These are phyloP conservation scores for Aschersonia sp. DNA, from an alignment of 2,329 filamentous ascomycete genomes.

Conservation along the genomic window DNA sequence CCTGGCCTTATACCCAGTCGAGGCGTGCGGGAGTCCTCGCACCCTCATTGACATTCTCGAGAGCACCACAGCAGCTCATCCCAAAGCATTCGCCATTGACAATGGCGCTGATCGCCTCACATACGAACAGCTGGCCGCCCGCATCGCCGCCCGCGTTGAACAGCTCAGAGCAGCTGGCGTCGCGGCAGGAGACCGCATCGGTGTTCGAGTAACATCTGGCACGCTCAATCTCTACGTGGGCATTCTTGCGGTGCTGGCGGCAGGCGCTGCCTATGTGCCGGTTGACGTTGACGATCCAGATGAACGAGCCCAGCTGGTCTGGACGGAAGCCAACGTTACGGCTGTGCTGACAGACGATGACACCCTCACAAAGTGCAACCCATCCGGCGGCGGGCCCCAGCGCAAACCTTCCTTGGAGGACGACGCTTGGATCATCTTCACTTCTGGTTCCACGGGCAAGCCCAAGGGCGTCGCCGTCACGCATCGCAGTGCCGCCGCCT, in stretches of 20 bases:
- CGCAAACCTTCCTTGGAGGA: slow-evolving; percentile 5
- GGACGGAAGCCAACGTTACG: slow-evolving; percentile 6
- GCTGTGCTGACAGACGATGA: slow-evolving; percentile 7
- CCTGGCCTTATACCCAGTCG: slow-evolving; percentile 5
- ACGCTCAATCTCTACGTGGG: slow-evolving; percentile 7
- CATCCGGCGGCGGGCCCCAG: neutral
- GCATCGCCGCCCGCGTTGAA: slow-evolving; percentile 1
- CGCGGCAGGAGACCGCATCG: slow-evolving; percentile 7
- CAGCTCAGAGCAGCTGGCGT: slow-evolving; percentile 5
- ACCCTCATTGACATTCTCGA: slow-evolving; percentile 9
- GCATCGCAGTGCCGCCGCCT: slow-evolving; percentile 10
- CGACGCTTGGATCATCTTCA: slow-evolving; percentile 12
- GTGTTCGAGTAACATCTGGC: slow-evolving; percentile 8
- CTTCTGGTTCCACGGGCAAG: slow-evolving; percentile 10
- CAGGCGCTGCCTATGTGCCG: slow-evolving; percentile 9
- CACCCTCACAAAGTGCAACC: slow-evolving; percentile 4
- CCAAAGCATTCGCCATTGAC: slow-evolving; percentile 6
- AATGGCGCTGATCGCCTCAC: slow-evolving; percentile 5
- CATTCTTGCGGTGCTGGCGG: slow-evolving; percentile 8
- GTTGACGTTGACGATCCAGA: slow-evolving; percentile 10
- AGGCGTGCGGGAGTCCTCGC: slow-evolving; percentile 2
- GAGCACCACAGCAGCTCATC: slow-evolving; percentile 3
- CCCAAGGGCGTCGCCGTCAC: slow-evolving; percentile 11
- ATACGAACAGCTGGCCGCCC: slow-evolving; percentile 3
- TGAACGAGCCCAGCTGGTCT: slow-evolving; percentile 9